Conservation (phyloP, 1,284 basidiomycete genomes). For the Sanghuangporus baumii region DNA sequence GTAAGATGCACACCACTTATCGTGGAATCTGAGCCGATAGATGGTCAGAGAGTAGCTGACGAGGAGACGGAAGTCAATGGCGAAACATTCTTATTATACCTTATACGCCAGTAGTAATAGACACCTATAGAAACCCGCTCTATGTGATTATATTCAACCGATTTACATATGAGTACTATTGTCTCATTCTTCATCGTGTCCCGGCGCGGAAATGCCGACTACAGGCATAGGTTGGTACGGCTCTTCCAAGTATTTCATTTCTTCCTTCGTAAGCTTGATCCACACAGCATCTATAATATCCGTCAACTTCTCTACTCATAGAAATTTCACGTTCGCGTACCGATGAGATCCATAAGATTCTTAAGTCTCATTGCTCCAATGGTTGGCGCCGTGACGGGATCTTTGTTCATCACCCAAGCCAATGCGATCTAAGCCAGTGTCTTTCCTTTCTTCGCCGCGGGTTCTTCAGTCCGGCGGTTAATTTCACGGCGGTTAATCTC, state of each 20-base stretch:
- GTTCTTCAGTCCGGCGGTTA: slow-evolving; percentile 36
- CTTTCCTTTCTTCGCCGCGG: slow-evolving; percentile 44
- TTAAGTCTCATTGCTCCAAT: slow-evolving; percentile 45
- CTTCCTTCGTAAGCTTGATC: slow-evolving; percentile 44
- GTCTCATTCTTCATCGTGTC: background rate
- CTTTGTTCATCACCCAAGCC: too few species aligned
- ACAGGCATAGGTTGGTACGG: slow-evolving; percentile 29
- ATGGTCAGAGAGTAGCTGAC: too few species aligned
- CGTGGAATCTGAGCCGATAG: too few species aligned
- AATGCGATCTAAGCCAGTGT: too few species aligned
- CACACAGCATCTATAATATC: slow-evolving; percentile 32
- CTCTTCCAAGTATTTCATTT: slow-evolving; percentile 40
- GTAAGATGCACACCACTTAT: too few species aligned
- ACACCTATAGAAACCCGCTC: too few species aligned
- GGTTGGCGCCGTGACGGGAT: slow-evolving; percentile 49
- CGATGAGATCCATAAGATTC: slow-evolving; percentile 45
- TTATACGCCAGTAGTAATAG: too few species aligned
- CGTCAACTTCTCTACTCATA: background rate
- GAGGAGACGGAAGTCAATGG: too few species aligned
- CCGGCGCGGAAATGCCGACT: slow-evolving; percentile 19
- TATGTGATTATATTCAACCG: too few species aligned
- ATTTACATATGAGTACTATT: too few species aligned
- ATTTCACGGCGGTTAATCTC: too few species aligned
- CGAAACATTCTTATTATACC: too few species aligned
- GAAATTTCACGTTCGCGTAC: slow-evolving; percentile 25